Base-by-base conservation (phyloP, 768 basidiomycete species). In the Xerocomellus chrysenteron region DNA sequence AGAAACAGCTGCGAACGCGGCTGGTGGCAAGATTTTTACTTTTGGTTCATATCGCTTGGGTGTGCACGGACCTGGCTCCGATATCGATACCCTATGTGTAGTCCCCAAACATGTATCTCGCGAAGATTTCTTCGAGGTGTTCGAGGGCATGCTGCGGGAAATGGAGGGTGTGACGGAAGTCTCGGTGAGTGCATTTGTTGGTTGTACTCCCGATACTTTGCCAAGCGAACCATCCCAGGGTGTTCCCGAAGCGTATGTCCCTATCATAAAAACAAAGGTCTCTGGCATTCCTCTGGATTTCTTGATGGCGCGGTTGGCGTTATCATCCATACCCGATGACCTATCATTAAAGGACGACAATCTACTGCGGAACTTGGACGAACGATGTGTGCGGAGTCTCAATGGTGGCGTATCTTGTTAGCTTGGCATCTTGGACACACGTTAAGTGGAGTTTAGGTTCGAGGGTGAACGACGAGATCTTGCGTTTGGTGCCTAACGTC, bases 61-160 rank as follows among this genome's bases (percentile, higher is more conserved):
- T 56, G 97, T 98, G 21, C 97, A 98, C 73, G 93, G 92, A 13
- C 97, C 96, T 36, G 90, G 92, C 4, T 81, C 88, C 47, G 96
- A 99, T 82, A 98, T 99, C 71, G 97, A 99, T 78, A 97, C 95
- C n/a, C 76, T 99, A 21, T 91, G 93, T 68, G 96, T 98, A 36
- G 97, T 96, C 37, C 97, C 97, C 8, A 93, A 95, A 72, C 94
- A 98, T 73, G 90, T 98, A 54, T 90, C 88, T 54, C 82, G 94
- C 60, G 94, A 97, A 62, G 95, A 98, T 76, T 98, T 98, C 77
- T 97, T 97, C 68, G 87, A 90, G 0, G 79, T 86, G 26, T 95
- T 99, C 63, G 92, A 93, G 70, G 81, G 84, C 14, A 92, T 98
- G 92, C 76, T 99, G 49, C 84, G 82, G 62, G 85, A 88, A 43